These are phyloP conservation scores for grape (Vitis vinifera) DNA, from an alignment of 164 flowering plant genomes.

Conservation along the genomic window DNA sequence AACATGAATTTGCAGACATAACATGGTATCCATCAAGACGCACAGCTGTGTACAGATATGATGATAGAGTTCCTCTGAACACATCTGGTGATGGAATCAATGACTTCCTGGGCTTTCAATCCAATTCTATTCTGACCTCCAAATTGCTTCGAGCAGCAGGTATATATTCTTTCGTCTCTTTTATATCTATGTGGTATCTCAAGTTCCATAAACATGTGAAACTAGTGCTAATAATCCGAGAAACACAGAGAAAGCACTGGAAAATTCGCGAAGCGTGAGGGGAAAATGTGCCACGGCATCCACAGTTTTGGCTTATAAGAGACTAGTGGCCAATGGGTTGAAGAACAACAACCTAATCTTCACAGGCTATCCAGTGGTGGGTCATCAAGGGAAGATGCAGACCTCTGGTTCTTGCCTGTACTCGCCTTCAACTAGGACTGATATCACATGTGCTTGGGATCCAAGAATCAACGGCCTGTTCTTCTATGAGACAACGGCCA, in stretches of 20 bases:
- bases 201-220: background rate
- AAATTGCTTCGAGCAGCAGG: conserved; percentile 59
- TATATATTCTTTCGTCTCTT: conserved; percentile 9
- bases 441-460: conserved; percentile 76
- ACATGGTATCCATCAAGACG: conserved; percentile 84
- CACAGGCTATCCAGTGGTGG: conserved; percentile 87
- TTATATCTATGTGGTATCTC: background rate
- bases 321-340: conserved; percentile 65
- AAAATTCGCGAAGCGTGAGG: conserved; percentile 32
- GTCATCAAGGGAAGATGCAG: conserved; percentile 76
- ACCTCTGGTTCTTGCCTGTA: conserved; percentile 85
- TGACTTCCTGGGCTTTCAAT: conserved; percentile 80
- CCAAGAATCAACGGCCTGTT: conserved; percentile 79
- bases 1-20: conserved; percentile 79
- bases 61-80: conserved; percentile 61
- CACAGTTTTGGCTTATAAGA: conserved; percentile 49
- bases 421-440: conserved; percentile 31
- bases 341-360: conserved; percentile 66
- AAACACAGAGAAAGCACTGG: conserved; percentile 67
- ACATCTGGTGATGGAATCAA: conserved; percentile 63
- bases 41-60: conserved; percentile 71
- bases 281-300: conserved; percentile 77
- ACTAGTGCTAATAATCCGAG: background rate
- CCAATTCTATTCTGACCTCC: conserved; percentile 46
- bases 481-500: conserved; percentile 82